These are phyloP conservation scores for Camillea tinctor DNA, from an alignment of 2,329 filamentous ascomycete genomes.

Conservation along the genomic window DNA sequence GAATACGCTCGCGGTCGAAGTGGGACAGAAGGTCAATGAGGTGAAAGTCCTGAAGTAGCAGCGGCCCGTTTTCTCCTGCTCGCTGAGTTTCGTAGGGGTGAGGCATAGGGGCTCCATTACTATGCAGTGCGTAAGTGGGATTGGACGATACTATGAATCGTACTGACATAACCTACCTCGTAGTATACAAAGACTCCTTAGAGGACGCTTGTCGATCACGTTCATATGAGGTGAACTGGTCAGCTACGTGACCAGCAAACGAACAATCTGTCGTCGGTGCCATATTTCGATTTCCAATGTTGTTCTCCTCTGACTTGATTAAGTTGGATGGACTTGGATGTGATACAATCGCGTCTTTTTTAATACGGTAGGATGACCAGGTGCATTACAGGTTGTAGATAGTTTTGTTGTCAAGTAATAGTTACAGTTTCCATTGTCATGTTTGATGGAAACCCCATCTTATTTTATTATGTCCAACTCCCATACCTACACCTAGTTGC, in stretches of 20 bases:
- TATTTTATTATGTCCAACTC: too few relatives aligned
- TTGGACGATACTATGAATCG: not conserved
- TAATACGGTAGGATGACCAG: not conserved
- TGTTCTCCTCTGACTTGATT: not conserved
- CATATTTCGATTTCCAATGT: slow-evolving; percentile 20
- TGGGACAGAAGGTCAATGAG: slow-evolving; percentile 24
- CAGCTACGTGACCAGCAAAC: slow-evolving; percentile 37
- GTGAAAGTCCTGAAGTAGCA: slow-evolving; percentile 15
- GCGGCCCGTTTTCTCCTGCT: not conserved
- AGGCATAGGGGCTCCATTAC: slow-evolving; percentile 21
- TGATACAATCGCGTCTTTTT: not conserved
- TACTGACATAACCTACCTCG: slow-evolving; percentile 53
- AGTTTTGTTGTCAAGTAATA: not conserved
- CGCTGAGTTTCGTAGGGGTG: slow-evolving; percentile 17
- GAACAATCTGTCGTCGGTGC: slow-evolving; percentile 34
- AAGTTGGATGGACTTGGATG: not conserved
- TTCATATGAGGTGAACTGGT: slow-evolving; percentile 39
- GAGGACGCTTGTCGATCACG: slow-evolving; percentile 40
- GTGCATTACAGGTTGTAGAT: not conserved
- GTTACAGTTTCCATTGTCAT: too few relatives aligned
- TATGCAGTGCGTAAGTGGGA: not conserved
- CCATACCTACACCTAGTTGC: not conserved
- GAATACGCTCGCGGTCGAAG: slow-evolving; percentile 19
- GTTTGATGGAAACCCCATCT: too few relatives aligned
- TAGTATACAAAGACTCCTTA: slow-evolving; percentile 48